A percentile compares a stretch with the other conserved stretches of the same genome.
These are phyloP conservation scores for Lodderomyces beijingensis DNA, from an alignment of 1,139 yeast species.

Conservation along the genomic window DNA sequence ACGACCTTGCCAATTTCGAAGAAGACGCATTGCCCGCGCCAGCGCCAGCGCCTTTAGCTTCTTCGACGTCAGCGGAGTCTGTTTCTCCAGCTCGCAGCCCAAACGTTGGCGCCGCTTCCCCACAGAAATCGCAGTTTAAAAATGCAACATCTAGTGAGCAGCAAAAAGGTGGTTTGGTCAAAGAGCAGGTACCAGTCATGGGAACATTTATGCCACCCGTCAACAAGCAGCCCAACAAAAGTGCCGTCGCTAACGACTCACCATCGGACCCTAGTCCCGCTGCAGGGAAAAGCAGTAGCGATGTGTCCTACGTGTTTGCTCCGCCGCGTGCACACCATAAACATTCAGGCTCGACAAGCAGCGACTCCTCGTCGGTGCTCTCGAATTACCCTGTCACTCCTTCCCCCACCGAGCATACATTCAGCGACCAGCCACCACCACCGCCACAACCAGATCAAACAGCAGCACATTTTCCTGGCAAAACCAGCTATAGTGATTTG, in stretches of 20 bases:
- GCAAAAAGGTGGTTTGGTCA: too few relatives aligned
- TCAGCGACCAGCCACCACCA: too few relatives aligned
- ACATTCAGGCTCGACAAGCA: constrained; percentile 3
- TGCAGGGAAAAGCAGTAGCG: too few relatives aligned
- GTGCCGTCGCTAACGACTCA: neutral
- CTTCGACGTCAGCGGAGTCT: neutral
- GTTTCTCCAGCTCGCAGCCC: too few relatives aligned
- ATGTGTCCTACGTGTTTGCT: neutral
- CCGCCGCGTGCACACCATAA: neutral
- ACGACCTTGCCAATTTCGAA: constrained; percentile 25
- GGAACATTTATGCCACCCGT: neutral
- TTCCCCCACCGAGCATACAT: constrained; percentile 2
- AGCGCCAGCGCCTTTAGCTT: constrained; percentile 2
- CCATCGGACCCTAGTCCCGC: too few relatives aligned
- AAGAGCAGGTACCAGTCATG: too few relatives aligned
- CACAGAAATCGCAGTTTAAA: too few relatives aligned
- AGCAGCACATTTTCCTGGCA: constrained; percentile 2
- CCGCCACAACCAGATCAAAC: too few relatives aligned
- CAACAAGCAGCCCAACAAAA: neutral
- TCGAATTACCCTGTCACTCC: constrained; percentile 2
- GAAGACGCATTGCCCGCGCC: constrained; percentile 10
- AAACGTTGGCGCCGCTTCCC: too few relatives aligned
- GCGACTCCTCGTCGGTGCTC: neutral
- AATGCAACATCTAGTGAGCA: too few relatives aligned
- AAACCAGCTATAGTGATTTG: constrained; percentile 18